Percentiles rank a stretch among this genome's conserved stretches.
Conservation (phyloP, 2,329 filamentous ascomycete genomes). For the Scedosporium boydii region DNA sequence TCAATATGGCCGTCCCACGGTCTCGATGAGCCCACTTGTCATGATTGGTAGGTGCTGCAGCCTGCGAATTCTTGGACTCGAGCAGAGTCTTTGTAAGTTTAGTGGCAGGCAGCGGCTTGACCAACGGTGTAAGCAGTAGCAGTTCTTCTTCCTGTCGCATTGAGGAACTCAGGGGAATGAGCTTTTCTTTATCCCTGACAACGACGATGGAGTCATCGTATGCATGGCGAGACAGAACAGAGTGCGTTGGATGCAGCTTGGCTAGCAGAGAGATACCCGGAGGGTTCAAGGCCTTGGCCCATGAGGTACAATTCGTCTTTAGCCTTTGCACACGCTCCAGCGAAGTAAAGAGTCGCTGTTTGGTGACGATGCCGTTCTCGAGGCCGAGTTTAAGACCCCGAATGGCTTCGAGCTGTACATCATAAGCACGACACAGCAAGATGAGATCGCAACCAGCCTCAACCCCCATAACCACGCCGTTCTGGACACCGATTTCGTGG, state of each 20-base stretch:
- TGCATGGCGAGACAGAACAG: slow-evolving; percentile 69
- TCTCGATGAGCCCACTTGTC: slow-evolving; percentile 50
- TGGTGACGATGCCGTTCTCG: slow-evolving; percentile 81
- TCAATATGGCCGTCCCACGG: slow-evolving; percentile 59
- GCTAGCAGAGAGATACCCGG: slow-evolving; percentile 68
- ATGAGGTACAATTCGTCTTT: slow-evolving; percentile 79
- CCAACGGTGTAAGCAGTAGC: slow-evolving; percentile 77
- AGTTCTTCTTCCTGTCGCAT: slow-evolving; percentile 80
- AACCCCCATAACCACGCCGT: slow-evolving; percentile 94
- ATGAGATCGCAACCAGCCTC: slow-evolving; percentile 93
- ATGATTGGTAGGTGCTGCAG: slow-evolving; percentile 28
- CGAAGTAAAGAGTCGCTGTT: slow-evolving; percentile 70
- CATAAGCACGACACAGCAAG: slow-evolving; percentile 77
- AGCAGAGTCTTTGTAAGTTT: slow-evolving; percentile 65
- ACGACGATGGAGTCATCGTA: slow-evolving; percentile 93
- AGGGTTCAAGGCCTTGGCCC: slow-evolving; percentile 85
- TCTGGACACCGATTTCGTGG: slow-evolving; percentile 93
- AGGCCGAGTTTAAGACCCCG: slow-evolving; percentile 80
- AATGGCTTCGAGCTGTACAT: slow-evolving; percentile 84
- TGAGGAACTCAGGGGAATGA: slow-evolving; percentile 73
- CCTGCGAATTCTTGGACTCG: slow-evolving; percentile 36
- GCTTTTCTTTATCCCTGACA: slow-evolving; percentile 76
- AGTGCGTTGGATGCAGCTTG: slow-evolving; percentile 73
- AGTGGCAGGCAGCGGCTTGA: slow-evolving; percentile 87
- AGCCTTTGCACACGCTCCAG: slow-evolving; percentile 67